A percentile compares a stretch with the other conserved stretches of the same genome.
phyloP scores from a whole-genome alignment of 78 protist genomes.

The Pelomyxa schiedti region DNA sequence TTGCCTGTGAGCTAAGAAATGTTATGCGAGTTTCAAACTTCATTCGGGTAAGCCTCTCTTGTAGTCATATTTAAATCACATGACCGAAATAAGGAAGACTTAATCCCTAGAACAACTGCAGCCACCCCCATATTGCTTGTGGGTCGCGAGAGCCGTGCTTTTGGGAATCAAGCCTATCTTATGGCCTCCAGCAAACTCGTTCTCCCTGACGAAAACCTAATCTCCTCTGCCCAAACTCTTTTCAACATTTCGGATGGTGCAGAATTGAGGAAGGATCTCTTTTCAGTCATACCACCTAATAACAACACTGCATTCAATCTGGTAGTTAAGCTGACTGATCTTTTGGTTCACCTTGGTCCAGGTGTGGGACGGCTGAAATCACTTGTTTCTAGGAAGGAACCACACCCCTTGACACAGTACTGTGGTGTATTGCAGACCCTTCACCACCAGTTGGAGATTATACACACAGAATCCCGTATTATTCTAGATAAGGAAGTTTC shows the following conservation, averaged over 20 bases:
- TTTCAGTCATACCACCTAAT: too few relatives aligned
- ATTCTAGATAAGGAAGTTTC: conserved; percentile 4
- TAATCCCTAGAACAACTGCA: not conserved
- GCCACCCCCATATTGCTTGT: conserved; percentile 18
- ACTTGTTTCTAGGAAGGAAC: not conserved
- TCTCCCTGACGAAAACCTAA: too few relatives aligned
- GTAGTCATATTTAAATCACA: too few relatives aligned
- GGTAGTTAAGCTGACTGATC: not conserved
- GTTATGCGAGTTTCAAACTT: conserved; percentile 11
- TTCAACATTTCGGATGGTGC: too few relatives aligned
- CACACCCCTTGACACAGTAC: conserved; percentile 17
- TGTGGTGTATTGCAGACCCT: conserved; percentile 24
- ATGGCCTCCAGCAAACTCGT: conserved; percentile 13
- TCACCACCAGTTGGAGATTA: conserved; percentile 14
- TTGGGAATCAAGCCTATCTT: conserved; percentile 32
- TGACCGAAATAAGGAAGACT: not conserved
- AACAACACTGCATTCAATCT: too few relatives aligned
- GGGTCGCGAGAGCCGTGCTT: conserved; percentile 38
- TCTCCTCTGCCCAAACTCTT: too few relatives aligned
- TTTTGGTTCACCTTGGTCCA: conserved; percentile 4
- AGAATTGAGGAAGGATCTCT: too few relatives aligned
- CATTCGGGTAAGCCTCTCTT: too few relatives aligned
- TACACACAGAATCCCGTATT: not conserved
- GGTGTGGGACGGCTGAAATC: conserved; percentile 8
- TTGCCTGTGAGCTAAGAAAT: conserved; percentile 2